These are phyloP conservation scores for Aspergillus terreus DNA, from an alignment of 2,329 filamentous ascomycete genomes.

Conservation along the genomic window DNA sequence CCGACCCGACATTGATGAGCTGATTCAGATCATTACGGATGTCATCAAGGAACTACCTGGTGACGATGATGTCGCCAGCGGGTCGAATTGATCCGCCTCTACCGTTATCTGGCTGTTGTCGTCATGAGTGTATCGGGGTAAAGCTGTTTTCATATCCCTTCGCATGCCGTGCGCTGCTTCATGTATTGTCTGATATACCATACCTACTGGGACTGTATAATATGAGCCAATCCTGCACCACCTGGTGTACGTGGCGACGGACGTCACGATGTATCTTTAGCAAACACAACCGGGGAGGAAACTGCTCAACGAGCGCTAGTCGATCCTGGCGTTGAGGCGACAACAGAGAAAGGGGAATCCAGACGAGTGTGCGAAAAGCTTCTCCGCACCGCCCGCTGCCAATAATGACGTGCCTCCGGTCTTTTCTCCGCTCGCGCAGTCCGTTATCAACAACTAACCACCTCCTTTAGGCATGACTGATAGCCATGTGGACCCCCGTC, in stretches of 20 bases:
- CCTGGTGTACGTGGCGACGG: too few relatives aligned
- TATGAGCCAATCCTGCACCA: not conserved
- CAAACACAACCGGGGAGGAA: too few relatives aligned
- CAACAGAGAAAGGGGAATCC: not conserved
- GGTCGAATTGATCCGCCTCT: constrained; percentile 16
- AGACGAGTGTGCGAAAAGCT: not conserved
- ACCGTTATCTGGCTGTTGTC: not conserved
- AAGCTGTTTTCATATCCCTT: too few relatives aligned
- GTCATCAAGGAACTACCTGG: constrained; percentile 66
- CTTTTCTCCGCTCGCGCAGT: not conserved
- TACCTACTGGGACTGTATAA: not conserved
- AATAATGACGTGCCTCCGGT: not conserved
- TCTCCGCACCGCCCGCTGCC: not conserved
- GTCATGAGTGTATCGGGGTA: too few relatives aligned
- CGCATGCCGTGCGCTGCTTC: too few relatives aligned
- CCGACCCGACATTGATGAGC: constrained; percentile 78
- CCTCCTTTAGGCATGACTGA: not conserved
- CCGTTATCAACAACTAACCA: not conserved
- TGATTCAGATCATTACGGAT: constrained; percentile 73
- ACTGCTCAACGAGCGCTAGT: not conserved
- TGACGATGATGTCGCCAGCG: constrained; percentile 45
- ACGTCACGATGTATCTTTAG: too few relatives aligned
- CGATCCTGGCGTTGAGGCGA: not conserved
- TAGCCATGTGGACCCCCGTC: not conserved
- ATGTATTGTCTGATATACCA: not conserved